These are phyloP conservation scores for Guyanaporus albipodus DNA, from an alignment of 768 basidiomycete species.

Conservation along the genomic window DNA sequence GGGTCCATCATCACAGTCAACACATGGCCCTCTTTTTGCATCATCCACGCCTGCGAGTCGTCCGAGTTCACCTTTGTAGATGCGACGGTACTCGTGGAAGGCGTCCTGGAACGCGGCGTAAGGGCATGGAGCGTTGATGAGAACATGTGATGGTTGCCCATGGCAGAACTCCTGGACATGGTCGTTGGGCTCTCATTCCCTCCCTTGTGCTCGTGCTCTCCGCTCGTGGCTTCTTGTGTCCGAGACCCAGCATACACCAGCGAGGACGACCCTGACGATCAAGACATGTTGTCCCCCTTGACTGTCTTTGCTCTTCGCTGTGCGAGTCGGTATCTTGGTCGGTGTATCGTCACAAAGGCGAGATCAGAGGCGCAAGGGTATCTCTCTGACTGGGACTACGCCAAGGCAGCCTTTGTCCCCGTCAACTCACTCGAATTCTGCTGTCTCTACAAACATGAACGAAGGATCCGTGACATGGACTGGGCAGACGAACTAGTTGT, in stretches of 20 bases:
- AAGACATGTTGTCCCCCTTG: not conserved
- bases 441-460: conserved; percentile 25
- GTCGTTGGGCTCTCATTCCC: conserved; percentile 4
- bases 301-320: conserved; percentile 10
- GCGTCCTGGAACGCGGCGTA: conserved; percentile 13
- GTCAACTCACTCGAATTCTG: not conserved
- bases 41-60: not conserved
- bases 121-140: conserved; percentile 12
- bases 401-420: conserved; percentile 4
- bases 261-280: not conserved
- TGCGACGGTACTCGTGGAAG: conserved; percentile 22
- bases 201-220: not conserved
- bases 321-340: conserved; percentile 19
- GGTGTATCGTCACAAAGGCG: conserved; percentile 20
- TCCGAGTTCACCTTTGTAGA: conserved; percentile 3
- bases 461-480: conserved; percentile 22
- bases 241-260: not conserved
- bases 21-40: not conserved
- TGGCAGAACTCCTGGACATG: not conserved
- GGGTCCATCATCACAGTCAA: not conserved
- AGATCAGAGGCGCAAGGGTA: conserved; percentile 19
- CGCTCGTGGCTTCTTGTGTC: not conserved
- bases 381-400: conserved; percentile 26
- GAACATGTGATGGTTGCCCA: not conserved
- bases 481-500: not conserved